A percentile compares a stretch with the other conserved stretches of the same genome.
phyloP scores from a whole-genome alignment of 2,329 filamentous ascomycete genomes.

The Microcyclospora pomicola region DNA sequence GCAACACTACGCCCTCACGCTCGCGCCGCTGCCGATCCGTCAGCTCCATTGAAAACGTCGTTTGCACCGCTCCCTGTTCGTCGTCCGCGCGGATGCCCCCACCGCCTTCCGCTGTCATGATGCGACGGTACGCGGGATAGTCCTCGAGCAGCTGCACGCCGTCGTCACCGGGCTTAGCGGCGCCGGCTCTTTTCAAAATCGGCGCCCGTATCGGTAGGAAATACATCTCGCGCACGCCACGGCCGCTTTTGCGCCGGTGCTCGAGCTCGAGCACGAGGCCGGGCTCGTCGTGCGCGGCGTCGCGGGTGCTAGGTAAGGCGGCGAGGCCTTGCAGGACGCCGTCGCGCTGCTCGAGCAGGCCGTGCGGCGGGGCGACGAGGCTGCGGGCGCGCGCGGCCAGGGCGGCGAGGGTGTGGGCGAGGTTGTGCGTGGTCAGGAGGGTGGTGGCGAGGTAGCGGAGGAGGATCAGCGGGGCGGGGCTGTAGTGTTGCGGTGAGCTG shows the following conservation, averaged over 20 bases:
- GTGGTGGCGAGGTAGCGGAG: conserved; percentile 81
- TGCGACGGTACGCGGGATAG: conserved; percentile 51
- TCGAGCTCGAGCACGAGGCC: conserved; percentile 74
- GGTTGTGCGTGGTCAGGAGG: conserved; percentile 57
- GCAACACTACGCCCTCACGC: conserved; percentile 76
- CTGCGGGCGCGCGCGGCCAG: conserved; percentile 67
- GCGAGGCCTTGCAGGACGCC: conserved; percentile 59
- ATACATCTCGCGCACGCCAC: conserved; percentile 59
- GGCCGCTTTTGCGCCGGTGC: conserved; percentile 67
- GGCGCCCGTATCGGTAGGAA: conserved; percentile 31
- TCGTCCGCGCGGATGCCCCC: too few relatives aligned
- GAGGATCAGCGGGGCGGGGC: conserved; percentile 56
- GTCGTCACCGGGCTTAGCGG: conserved; percentile 13
- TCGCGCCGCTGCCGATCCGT: conserved; percentile 84
- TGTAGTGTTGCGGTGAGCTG: conserved; percentile 31
- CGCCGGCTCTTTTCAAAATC: too few relatives aligned
- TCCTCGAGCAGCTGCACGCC: conserved; percentile 54
- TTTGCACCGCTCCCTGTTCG: too few relatives aligned
- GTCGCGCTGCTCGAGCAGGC: conserved; percentile 62
- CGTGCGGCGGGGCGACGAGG: conserved; percentile 62
- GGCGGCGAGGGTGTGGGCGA: conserved; percentile 59
- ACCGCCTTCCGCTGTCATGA: conserved; percentile 25
- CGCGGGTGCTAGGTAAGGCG: conserved; percentile 35
- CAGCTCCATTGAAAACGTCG: conserved; percentile 73
- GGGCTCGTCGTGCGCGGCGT: too few relatives aligned